Percentiles rank a stretch among this genome's conserved stretches.
Conservation (phyloP, 2,329 filamentous ascomycete species). For the Sporothrix humicola region DNA sequence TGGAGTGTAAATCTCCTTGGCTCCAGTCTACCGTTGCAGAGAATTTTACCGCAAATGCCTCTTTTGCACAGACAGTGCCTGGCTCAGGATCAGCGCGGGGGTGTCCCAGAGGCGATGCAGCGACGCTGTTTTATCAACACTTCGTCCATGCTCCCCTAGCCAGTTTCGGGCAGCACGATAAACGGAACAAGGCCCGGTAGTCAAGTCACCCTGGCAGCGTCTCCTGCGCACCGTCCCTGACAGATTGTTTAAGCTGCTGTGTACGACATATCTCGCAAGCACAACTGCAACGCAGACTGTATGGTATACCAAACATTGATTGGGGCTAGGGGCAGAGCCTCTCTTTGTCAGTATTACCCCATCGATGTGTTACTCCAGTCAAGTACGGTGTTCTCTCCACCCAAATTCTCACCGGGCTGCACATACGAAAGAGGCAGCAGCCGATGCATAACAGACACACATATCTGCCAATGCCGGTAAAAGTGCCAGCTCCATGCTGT, state of each 20-base stretch:
- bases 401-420: neutral
- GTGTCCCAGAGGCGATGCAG: slow-evolving; percentile 24
- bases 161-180: slow-evolving; percentile 28
- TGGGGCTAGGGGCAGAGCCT: slow-evolving; percentile 15
- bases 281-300: too few relatives aligned
- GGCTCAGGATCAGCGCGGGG: slow-evolving; percentile 27
- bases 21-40: slow-evolving; percentile 12
- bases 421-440: slow-evolving; percentile 32
- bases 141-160: neutral
- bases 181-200: slow-evolving; percentile 8
- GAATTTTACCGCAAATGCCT: slow-evolving; percentile 18
- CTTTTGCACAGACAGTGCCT: slow-evolving; percentile 22
- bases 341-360: too few relatives aligned
- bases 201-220: slow-evolving; percentile 9
- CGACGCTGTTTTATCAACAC: slow-evolving; percentile 26
- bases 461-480: slow-evolving; percentile 45
- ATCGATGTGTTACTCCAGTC: too few relatives aligned
- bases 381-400: neutral
- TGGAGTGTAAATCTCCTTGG: slow-evolving; percentile 1
- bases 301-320: neutral
- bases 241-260: neutral
- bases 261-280: slow-evolving; percentile 6
- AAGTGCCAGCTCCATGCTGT: slow-evolving; percentile 41
- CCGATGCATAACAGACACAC: slow-evolving; percentile 41
- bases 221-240: slow-evolving; percentile 3